Evolutionary conservation across 257 asterid species (phyloP).

Genomic region (Forsythia viridissima): DNA sequence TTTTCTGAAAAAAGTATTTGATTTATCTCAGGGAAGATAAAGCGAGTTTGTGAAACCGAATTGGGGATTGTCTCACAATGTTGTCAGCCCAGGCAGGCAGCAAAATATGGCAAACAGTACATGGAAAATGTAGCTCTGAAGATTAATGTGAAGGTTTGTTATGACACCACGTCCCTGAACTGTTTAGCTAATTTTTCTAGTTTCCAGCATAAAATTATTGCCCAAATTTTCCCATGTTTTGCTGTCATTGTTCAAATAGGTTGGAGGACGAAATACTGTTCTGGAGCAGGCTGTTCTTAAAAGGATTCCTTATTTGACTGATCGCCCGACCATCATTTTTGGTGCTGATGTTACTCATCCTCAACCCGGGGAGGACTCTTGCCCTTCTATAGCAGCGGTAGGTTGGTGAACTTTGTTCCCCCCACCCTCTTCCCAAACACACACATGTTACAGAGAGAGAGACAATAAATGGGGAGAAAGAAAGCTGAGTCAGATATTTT

Average conservation of each 20-base stretch:
- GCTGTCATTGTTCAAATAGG: slow-evolving; percentile 38
- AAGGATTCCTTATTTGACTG: slow-evolving; percentile 42
- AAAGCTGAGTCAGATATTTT: neutral
- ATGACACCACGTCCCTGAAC: neutral
- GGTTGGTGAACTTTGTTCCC: neutral
- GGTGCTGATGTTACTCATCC: slow-evolving; percentile 99
- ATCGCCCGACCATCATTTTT: slow-evolving; percentile 64
- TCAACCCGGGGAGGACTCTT: slow-evolving; percentile 72
- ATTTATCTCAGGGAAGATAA: slow-evolving; percentile 56
- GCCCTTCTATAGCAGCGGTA: slow-evolving; percentile 94
- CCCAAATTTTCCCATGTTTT: neutral
- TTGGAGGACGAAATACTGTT: slow-evolving; percentile 70
- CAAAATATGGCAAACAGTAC: slow-evolving; percentile 39
- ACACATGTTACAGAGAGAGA: neutral
- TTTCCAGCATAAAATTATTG: neutral
- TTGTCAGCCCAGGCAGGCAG: slow-evolving; percentile 54
- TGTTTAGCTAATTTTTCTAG: neutral
- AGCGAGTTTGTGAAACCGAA: slow-evolving; percentile 75
- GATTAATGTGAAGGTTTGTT: slow-evolving; percentile 79
- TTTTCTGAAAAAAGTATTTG: neutral
- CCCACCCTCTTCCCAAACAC: neutral
- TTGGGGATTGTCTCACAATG: slow-evolving; percentile 90
- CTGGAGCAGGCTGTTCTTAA: slow-evolving; percentile 40
- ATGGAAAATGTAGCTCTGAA: slow-evolving; percentile 74
- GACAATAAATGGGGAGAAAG: neutral